Evolutionary conservation across 352 stramenopile species (phyloP), one percentile per base, ranked within the genome.

Genomic region (Globisporangium barbulae): DNA sequence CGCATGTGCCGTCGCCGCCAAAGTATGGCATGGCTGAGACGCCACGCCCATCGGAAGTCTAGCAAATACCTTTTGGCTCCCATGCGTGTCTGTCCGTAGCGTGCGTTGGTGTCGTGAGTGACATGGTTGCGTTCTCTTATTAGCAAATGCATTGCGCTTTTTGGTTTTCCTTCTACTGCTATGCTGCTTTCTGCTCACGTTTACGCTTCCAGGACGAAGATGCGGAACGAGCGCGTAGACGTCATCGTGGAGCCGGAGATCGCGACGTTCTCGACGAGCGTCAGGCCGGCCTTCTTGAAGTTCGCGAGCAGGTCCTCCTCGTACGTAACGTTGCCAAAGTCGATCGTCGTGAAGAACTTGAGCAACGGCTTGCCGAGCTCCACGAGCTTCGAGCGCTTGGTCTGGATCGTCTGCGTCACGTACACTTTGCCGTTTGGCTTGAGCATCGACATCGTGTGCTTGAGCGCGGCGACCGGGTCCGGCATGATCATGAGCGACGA

Each of bases 391-490:
- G 81, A 92, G 47, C 72, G 75, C 55, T 72, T 64, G 31, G 83
- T 92, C 75, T 97, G 92, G 76, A 97, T 97, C 31, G 92, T 98
- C 68, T 97, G 91, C 41, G 92, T 97, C 48, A 96, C 82, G 76
- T 96, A 97, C 59, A 66, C 61, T 15, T 66, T 66, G 13, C 88
- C 88, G 31, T 68, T 70, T 30, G 76, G 73, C 61, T 81, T 77
- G 9, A 97, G 68, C 68, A 96, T 90, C 39, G 54, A 53, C 9
- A 75, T 69, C 1, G 73, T 82, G 50, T 93, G 81, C 13, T 78
- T 68, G 25, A 97, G 79, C 54, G 92, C 92, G 59, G 82, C 70
- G 21, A 93, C 80, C 0, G 90, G 85, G 71, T 97, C 88, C 2
- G 92, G 92, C 72, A 98, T 92, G 70, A 98, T 84, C 77, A 93